Base-by-base conservation (phyloP, 225 moss, liverwort and hornwort species). In the Pleurozium schreberi region DNA sequence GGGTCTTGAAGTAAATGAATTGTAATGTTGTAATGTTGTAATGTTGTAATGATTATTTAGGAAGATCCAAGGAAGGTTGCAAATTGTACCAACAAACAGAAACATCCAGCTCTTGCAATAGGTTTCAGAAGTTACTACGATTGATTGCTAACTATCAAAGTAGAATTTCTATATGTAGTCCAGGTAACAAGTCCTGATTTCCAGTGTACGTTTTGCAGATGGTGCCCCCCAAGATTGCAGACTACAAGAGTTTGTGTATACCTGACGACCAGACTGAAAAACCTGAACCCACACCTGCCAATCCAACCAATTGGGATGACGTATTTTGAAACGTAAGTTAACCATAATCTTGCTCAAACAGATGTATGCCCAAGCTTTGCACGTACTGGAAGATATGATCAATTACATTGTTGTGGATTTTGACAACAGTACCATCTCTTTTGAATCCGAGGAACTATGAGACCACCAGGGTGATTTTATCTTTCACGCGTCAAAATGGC, bases 231-330 rank as follows among this genome's bases (percentile, higher is more conserved):
- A 90, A 93, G 87, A 91, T 97, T 52, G 80, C 87, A 38, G 95
- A 97, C 82, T 98, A 94, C 82, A 95, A 52, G 83, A 89, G 90
- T 83, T 92, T 98, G 57, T 98, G 98, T 87, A 96, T 97, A 84
- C 82, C 90, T 21, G 96, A 97, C 53, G 92, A 91, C 43, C 75
- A n/a, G 12, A 40, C 61, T 52, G 92, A 94, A 69, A 93, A 86
- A 42, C 87, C 71, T 22, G 95, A 97, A 66, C 49, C 77, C 38
- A 86, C 25, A 67, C 90, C 34, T 84, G 57, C 74, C 40, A 90
- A 93, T 61, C 91, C 93, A 84, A 82, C 89, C 42, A 92, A 95
- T 53, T 98, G 98, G 98, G 97, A 98, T 85, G 96, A 98, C 66
- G 94, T 98, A 10, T 98, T 98, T 89, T 98, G 88, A 93, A 50